These are phyloP conservation scores for Penstemon eatonii DNA, from an alignment of 257 asterid species.

Conservation along the genomic window DNA sequence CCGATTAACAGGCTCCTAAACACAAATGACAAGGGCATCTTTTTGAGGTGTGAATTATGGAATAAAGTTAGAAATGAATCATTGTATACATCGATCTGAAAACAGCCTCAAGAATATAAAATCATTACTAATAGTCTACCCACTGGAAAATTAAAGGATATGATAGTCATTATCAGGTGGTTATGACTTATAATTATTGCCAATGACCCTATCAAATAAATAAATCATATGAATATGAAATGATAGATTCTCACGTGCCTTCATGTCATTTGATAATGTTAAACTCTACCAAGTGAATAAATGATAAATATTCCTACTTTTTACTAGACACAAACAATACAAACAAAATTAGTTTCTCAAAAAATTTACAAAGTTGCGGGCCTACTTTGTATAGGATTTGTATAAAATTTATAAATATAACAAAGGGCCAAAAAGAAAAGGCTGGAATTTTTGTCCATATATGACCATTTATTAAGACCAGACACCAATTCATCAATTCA, in stretches of 20 bases:
- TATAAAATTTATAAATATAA: not conserved
- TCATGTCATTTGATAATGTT: not conserved
- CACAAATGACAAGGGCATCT: too few relatives aligned
- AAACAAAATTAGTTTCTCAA: not conserved
- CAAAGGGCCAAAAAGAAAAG: not conserved
- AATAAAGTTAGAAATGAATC: not conserved
- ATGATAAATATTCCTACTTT: too few relatives aligned
- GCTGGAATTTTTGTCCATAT: slow-evolving; percentile 11
- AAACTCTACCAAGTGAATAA: slow-evolving; percentile 5
- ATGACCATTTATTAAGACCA: slow-evolving; percentile 1
- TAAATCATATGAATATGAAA: slow-evolving; percentile 18
- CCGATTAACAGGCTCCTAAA: too few relatives aligned
- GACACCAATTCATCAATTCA: not conserved
- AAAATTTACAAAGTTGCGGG: too few relatives aligned
- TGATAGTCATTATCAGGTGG: not conserved
- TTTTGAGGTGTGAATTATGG: too few relatives aligned
- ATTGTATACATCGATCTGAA: not conserved
- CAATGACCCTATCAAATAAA: not conserved
- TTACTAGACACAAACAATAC: too few relatives aligned
- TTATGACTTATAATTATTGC: not conserved
- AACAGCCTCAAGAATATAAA: not conserved
- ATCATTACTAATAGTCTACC: not conserved
- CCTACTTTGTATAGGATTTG: not conserved
- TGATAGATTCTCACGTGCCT: not conserved
- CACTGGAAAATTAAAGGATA: not conserved